Evolutionary conservation across 129 eudicot species (phyloP), one percentile per base, ranked within the genome.

Genomic region (Tanacetum coccineum): DNA sequence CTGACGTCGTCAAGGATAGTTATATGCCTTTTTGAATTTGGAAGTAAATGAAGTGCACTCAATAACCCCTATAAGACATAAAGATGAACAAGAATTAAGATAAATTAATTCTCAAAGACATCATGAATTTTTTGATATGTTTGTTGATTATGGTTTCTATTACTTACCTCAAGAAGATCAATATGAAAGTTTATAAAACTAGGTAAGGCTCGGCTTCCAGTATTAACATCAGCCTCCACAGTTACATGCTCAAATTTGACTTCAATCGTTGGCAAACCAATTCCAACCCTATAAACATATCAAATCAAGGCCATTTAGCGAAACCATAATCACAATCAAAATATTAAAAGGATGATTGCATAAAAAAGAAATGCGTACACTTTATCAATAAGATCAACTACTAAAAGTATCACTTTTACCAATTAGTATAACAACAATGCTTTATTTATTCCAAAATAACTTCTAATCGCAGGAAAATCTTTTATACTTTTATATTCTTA

Each of bases 191-290:
- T 90, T 8, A 81, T 26, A 58, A 90, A 81, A 54, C 91, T 80
- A 3, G 97, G 91, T 78, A 87, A 72, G 62, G 95, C 85, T 71
- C 95, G 72, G 69, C 95, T 76, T 48, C 97, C 97, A 4, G 84
- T 86, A 57, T 80, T 74, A 62, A 84, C 95, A 78, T 90, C 91
- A 21, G 95, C 91, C 25, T 85, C 91, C 54, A 90, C 71, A 30
- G 71, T 87, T 28, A 90, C 68, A 74, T 87, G 78, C 79, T 90
- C 84, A 52, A 64, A 90, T 62, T 81, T 78, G 4, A 90, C 97
- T 80, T 90, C 97, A 58, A 87, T 82, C 17, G 95, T 90, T 17
- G 97, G 97, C 86, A 87, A 28, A 4, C 82, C 89, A 40, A 90
- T 79, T 58, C 97, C 97, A 82, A 90, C 97, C 59, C 97, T 90